These are phyloP conservation scores for Mucor lusitanicus DNA, from an alignment of 371 early-diverging fungal genomes.

Conservation along the genomic window DNA sequence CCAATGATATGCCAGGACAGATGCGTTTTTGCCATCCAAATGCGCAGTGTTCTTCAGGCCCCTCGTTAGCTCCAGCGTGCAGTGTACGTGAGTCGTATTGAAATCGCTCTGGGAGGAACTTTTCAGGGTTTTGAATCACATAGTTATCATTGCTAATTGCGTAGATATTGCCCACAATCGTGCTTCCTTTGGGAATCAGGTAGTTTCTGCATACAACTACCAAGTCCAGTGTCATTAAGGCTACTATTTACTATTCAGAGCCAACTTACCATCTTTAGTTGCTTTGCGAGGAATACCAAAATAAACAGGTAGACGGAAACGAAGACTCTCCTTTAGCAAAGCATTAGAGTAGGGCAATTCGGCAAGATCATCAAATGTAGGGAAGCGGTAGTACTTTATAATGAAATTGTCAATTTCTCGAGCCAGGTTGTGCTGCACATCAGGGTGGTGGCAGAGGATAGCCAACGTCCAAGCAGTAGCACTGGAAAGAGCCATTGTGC, in stretches of 20 bases:
- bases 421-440: slow-evolving; percentile 16
- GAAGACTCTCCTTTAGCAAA: slow-evolving; percentile 30
- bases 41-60: not conserved
- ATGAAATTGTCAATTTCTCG: slow-evolving; percentile 23
- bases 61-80: slow-evolving; percentile 10
- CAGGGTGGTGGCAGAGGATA: slow-evolving; percentile 16
- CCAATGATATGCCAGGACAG: slow-evolving; percentile 25
- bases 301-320: slow-evolving; percentile 27
- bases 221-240: not conserved
- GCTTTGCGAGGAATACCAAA: slow-evolving; percentile 33
- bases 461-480: slow-evolving; percentile 15
- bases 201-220: slow-evolving; percentile 15
- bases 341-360: slow-evolving; percentile 27
- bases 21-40: slow-evolving; percentile 24
- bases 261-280: slow-evolving; percentile 27
- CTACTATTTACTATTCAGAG: too few relatives aligned
- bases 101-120: slow-evolving; percentile 31
- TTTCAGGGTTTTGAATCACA: slow-evolving; percentile 12
- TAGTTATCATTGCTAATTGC: slow-evolving; percentile 6
- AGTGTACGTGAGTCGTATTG: slow-evolving; percentile 12
- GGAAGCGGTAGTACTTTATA: slow-evolving; percentile 15
- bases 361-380: slow-evolving; percentile 18
- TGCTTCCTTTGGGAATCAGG: slow-evolving; percentile 22
- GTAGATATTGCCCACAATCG: slow-evolving; percentile 11
- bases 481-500: slow-evolving; percentile 6